Conservation (phyloP, 768 basidiomycete species). For the Mycena rebaudengoi region DNA sequence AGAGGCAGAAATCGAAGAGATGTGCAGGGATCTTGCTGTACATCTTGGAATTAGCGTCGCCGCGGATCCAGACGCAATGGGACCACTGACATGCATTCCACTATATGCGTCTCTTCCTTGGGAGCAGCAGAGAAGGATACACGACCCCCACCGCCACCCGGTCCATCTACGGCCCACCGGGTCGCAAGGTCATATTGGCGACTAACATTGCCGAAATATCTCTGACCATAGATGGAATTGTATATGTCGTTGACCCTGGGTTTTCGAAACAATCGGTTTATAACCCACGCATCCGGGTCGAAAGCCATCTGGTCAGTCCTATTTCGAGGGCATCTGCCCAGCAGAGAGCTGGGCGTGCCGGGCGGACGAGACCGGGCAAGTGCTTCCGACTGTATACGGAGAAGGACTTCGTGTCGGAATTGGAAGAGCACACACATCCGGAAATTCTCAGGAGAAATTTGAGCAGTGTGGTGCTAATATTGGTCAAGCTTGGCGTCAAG, state of each 20-base stretch:
- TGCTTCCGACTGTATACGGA: slow-evolving; percentile 98
- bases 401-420: slow-evolving; percentile 93
- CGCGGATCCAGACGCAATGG: slow-evolving; percentile 77
- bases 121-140: slow-evolving; percentile 93
- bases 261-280: slow-evolving; percentile 99
- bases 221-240: slow-evolving; percentile 97
- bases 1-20: slow-evolving; percentile 97
- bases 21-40: slow-evolving; percentile 93
- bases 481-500: slow-evolving; percentile 95
- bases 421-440: slow-evolving; percentile 97
- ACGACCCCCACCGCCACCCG: slow-evolving; percentile 84
- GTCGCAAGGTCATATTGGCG: slow-evolving; percentile 55
- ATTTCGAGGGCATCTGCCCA: slow-evolving; percentile 98
- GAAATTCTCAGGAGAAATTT: slow-evolving; percentile 95
- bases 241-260: slow-evolving; percentile 98
- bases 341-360: slow-evolving; percentile 95
- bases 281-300: slow-evolving; percentile 97
- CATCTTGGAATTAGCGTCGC: too few relatives aligned
- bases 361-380: slow-evolving; percentile 95
- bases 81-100: slow-evolving; percentile 89
- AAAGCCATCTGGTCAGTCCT: slow-evolving; percentile 90
- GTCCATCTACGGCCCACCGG: slow-evolving; percentile 73
- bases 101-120: slow-evolving; percentile 95
- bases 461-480: slow-evolving; percentile 90
- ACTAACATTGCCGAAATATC: slow-evolving; percentile 99